Evolutionary conservation across 2,329 filamentous ascomycete genomes (phyloP).

Genomic region (Trichoderma brevicompactum): DNA sequence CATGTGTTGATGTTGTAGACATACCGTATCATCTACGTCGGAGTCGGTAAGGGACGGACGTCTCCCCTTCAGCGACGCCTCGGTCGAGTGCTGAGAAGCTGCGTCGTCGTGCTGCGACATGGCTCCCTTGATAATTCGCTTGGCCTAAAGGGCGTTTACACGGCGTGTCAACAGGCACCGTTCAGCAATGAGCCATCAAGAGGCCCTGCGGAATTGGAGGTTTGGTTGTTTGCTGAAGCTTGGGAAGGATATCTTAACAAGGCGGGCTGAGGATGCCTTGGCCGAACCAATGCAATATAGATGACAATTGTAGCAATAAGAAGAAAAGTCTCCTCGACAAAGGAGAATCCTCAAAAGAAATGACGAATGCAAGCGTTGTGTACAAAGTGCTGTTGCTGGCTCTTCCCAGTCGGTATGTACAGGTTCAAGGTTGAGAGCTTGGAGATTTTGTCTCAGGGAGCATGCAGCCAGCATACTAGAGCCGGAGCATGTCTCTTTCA

Average conservation of each 20-base stretch:
- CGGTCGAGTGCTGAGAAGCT: slow-evolving; percentile 33
- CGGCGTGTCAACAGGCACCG: slow-evolving; percentile 11
- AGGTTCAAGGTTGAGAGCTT: slow-evolving; percentile 24
- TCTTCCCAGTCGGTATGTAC: slow-evolving; percentile 26
- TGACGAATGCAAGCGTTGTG: slow-evolving; percentile 13
- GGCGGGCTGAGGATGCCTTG: slow-evolving; percentile 1
- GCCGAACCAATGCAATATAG: slow-evolving; percentile 22
- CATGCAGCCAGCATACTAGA: slow-evolving; percentile 7
- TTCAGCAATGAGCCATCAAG: slow-evolving; percentile 28
- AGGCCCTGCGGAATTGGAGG: slow-evolving; percentile 1
- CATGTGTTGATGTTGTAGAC: slow-evolving; percentile 31
- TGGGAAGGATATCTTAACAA: slow-evolving; percentile 20
- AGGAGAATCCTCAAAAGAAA: slow-evolving; percentile 15
- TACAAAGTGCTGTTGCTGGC: slow-evolving; percentile 20
- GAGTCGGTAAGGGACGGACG: slow-evolving; percentile 41
- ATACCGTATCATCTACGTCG: slow-evolving; percentile 37
- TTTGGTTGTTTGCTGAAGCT: slow-evolving; percentile 1
- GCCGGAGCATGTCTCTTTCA: neutral
- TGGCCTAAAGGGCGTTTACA: slow-evolving; percentile 11
- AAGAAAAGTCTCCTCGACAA: neutral
- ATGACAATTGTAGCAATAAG: slow-evolving; percentile 24
- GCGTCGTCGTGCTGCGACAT: slow-evolving; percentile 44
- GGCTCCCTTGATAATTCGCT: slow-evolving; percentile 31
- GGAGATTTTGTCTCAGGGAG: slow-evolving; percentile 29
- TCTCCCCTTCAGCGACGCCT: slow-evolving; percentile 35